Base-by-base conservation (phyloP, 495 filamentous ascomycete genomes). In the Tuber microsphaerosporum region DNA sequence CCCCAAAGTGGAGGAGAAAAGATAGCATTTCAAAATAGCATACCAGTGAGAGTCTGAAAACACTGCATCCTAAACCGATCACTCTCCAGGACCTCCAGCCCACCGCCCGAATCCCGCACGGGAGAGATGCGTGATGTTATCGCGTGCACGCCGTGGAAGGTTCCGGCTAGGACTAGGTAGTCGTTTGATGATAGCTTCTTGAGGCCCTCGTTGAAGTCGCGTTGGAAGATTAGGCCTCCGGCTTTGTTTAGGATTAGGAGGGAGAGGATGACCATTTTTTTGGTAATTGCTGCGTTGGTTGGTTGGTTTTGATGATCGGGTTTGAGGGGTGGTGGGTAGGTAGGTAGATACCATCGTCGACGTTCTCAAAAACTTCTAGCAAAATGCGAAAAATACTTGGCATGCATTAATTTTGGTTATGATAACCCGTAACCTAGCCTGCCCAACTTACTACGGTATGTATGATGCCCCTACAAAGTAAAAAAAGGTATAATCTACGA, bases 201-300 rank as follows among this genome's bases (percentile, higher is more conserved):
- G 77, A 98, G 87, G 41, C 89, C 87, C 70, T 89, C 88, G 81
- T 93, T 89, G 86, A 98, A 98, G 79, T 93, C 92, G 72, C 93
- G 92, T 85, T 97, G 93, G 86, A 97, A 99, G 84, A 98, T 92
- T 75, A 99, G 87, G 75, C 95, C 95, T 65, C 95, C 95, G 71
- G 95, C 94, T 87, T 98, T 98, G 87, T 97, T 97, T 86, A 99
- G 97, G 80, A 99, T 92, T 78, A 98, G 92, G 75, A 99, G 90
- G 72, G 93, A 90, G 85, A 94, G 93, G 82, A 99, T 91, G 74
- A 93, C 91, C 95, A 94, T 77, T 79, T 14, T 14, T 41, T 43
- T 39, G 39, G 39, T 41, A 41, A 41, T 41, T 41, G 39, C 5
- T 41, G 39, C 5, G 39, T 37, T 37, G 34, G 34, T 37, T 37